Conservation (phyloP, 768 basidiomycete species). For the Macrolepiota albuminosa region DNA sequence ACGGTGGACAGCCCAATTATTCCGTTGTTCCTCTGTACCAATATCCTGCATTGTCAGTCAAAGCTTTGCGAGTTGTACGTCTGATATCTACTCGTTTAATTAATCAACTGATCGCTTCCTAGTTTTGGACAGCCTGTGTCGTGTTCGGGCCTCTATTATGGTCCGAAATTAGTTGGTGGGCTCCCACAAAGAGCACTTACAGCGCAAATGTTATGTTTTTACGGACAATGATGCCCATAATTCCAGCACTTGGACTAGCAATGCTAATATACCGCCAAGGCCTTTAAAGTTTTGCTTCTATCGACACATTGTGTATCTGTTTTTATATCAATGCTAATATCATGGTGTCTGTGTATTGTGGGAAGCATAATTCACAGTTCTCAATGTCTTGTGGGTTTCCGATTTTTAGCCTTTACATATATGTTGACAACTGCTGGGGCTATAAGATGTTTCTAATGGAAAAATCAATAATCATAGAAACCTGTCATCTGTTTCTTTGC, state of each 20-base stretch:
- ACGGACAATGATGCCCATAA: conserved; percentile 2
- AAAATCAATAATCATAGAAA: too few relatives aligned
- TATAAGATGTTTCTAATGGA: too few relatives aligned
- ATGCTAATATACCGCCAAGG: conserved; percentile 6
- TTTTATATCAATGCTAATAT: neutral
- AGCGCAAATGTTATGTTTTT: neutral
- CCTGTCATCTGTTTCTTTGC: too few relatives aligned
- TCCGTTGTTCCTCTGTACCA: conserved; percentile 45
- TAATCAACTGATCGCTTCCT: neutral
- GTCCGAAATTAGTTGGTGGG: conserved; percentile 81
- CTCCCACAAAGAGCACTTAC: conserved; percentile 19
- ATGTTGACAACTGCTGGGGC: too few relatives aligned
- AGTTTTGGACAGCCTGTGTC: conserved; percentile 91
- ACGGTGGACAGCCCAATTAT: conserved; percentile 25
- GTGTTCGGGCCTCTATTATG: conserved; percentile 87
- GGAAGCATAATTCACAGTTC: neutral
- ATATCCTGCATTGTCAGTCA: conserved; percentile 64
- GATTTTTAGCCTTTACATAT: too few relatives aligned
- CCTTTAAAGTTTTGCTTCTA: neutral
- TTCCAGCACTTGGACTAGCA: conserved; percentile 2
- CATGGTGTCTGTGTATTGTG: neutral
- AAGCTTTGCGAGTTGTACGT: conserved; percentile 69
- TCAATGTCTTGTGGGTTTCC: neutral
- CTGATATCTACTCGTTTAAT: conserved; percentile 3
- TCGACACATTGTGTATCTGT: neutral